Conservation (phyloP, 768 basidiomycete genomes). For the Candolleomyces efflorescens region DNA sequence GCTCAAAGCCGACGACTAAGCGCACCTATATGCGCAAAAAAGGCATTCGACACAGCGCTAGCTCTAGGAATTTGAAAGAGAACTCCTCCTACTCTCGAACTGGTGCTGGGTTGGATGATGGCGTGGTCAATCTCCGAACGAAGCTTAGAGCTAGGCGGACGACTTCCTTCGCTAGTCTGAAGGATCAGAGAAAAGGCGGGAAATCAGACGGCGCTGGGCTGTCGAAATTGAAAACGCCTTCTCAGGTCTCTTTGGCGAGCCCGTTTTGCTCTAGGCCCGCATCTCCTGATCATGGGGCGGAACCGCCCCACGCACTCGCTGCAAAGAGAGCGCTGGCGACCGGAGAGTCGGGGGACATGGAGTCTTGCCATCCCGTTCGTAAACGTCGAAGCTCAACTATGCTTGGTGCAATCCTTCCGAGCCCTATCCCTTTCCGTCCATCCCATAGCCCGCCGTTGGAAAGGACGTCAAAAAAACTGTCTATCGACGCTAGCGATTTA, state of each 20-base stretch:
- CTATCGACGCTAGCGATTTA: neutral
- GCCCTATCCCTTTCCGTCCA: neutral
- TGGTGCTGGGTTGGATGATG: neutral
- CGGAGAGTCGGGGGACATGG: neutral
- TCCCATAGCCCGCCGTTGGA: neutral
- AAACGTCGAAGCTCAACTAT: neutral
- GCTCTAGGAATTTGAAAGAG: slow-evolving; percentile 1
- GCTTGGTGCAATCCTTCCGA: neutral
- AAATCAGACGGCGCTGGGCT: too few species aligned
- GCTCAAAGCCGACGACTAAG: neutral
- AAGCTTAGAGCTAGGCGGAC: neutral
- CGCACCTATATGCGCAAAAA: neutral
- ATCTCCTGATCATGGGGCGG: neutral
- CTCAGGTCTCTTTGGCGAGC: neutral
- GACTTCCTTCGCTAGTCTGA: slow-evolving; percentile 1
- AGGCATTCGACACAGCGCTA: neutral
- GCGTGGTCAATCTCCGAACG: neutral
- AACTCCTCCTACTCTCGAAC: neutral
- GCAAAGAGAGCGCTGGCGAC: neutral
- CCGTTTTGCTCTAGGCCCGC: neutral
- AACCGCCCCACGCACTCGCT: neutral
- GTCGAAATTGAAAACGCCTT: neutral
- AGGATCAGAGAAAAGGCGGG: neutral
- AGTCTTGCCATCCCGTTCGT: neutral
- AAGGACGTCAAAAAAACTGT: neutral